Evolutionary conservation across 805 yeast genomes (phyloP).

Genomic region (Tetrapisispora arboricola): DNA sequence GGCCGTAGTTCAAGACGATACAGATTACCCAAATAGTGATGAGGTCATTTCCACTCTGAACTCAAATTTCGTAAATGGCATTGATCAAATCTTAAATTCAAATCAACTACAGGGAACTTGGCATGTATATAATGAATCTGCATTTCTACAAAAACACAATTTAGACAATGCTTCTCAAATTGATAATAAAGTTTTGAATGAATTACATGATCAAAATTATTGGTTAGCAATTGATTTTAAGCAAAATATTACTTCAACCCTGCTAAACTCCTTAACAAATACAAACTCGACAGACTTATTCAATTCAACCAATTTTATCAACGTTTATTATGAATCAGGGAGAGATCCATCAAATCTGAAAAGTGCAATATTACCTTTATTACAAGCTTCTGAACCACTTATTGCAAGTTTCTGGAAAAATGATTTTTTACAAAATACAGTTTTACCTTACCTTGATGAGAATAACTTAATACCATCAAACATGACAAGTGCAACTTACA

Average conservation of each 20-base stretch:
- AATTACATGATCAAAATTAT: conserved; percentile 44
- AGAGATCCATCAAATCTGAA: conserved; percentile 46
- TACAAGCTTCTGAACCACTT: conserved; percentile 29
- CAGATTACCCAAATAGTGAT: background rate
- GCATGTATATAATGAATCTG: conserved; percentile 21
- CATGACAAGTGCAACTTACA: conserved; percentile 4
- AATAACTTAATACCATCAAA: conserved; percentile 1
- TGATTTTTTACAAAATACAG: conserved; percentile 5
- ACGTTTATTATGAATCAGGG: conserved; percentile 48
- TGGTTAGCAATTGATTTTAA: conserved; percentile 55
- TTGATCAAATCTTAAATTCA: background rate
- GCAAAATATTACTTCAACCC: conserved; percentile 34
- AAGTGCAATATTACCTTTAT: conserved; percentile 35
- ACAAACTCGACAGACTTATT: conserved; percentile 10
- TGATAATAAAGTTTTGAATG: conserved; percentile 32
- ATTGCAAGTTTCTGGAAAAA: conserved; percentile 7
- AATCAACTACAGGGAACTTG: conserved; percentile 17
- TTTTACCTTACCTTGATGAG: background rate
- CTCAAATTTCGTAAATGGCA: background rate
- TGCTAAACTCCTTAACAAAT: conserved; percentile 18
- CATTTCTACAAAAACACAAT: conserved; percentile 15
- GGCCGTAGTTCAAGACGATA: conserved; percentile 29
- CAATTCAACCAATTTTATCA: conserved; percentile 22
- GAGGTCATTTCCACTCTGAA: conserved; percentile 5
- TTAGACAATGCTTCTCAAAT: conserved; percentile 13